Conservation (phyloP, 2,329 filamentous ascomycete genomes). For the Fusarium aywerte region DNA sequence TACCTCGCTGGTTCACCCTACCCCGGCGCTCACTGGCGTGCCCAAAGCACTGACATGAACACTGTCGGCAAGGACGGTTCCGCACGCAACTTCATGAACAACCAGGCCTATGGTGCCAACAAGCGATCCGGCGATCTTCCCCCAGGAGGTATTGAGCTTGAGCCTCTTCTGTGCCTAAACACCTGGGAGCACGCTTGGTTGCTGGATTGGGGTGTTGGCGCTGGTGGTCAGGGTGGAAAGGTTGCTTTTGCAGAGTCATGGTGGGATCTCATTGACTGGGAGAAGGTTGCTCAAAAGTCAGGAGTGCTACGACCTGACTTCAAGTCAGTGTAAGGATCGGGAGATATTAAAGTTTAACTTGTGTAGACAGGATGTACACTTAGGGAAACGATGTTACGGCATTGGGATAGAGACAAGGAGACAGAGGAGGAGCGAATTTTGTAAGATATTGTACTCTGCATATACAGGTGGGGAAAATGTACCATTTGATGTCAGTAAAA, state of each 20-base stretch:
- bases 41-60: constrained; percentile 76
- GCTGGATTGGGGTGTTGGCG: constrained; percentile 75
- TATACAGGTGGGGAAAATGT: constrained; percentile 47
- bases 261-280: constrained; percentile 93
- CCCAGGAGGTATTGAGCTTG: constrained; percentile 74
- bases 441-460: constrained; percentile 50
- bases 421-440: constrained; percentile 34
- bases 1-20: constrained; percentile 94
- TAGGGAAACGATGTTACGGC: constrained; percentile 33
- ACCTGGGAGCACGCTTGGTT: constrained; percentile 97
- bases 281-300: constrained; percentile 66
- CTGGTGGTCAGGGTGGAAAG: constrained; percentile 75
- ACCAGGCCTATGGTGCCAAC: constrained; percentile 49
- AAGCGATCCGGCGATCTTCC: constrained; percentile 55
- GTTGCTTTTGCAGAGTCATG: constrained; percentile 77
- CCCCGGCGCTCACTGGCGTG: constrained; percentile 83
- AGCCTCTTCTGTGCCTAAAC: constrained; percentile 88
- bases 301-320: constrained; percentile 51
- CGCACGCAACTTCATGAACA: constrained; percentile 54
- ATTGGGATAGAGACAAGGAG: constrained; percentile 26
- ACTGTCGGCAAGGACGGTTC: constrained; percentile 59
- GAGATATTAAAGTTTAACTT: constrained; percentile 2
- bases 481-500: constrained; percentile 41
- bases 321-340: constrained; percentile 39
- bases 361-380: constrained; percentile 12